Base-by-base conservation (phyloP, 805 yeast genomes). In the Ogataea dorogensis region DNA sequence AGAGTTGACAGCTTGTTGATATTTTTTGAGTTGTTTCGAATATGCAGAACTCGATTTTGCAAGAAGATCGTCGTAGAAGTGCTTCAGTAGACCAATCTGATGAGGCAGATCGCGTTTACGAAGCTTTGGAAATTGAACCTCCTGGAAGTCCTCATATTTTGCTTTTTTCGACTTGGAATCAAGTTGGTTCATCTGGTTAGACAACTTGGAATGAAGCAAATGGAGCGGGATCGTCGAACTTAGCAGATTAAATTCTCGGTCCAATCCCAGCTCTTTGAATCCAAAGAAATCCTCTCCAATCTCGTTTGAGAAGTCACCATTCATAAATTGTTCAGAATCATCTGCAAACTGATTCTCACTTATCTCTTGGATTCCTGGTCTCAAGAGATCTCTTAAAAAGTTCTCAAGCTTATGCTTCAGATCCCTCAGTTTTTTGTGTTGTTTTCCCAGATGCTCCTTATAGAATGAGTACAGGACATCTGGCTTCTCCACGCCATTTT, bases 231-330 rank as follows among this genome's bases (percentile, higher is more conserved):
- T 87, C 0, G 95, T 77, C 3, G 89, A 74, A 18, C 89, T 82
- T 32, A 88, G 63, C 56, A 91, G 67, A 8, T 91, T 89, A 58
- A 87, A 83, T 59, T 93, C 99, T 51, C 82, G 86, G 53, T 91
- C 98, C 35, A 93, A 65, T 0, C 98, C 98, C 31, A 93, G 68
- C 47, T 91, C 98, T 55, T 76, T 84, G 68, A 93, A 94, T 0
- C 99, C 99, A 65, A 94, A 94, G 71, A 89, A 93, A 63, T 93
- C 99, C 51, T 91, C 98, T 5, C 98, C 98, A 24, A 93, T 65
- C 43, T 89, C 96, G 50, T 77, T 82, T 1, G 96, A 83, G 58
- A 93, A 93, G 53, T 89, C 97, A 40, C 99, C 99, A 19, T 93
- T 84, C 47, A 91, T 63, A 56, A 89, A 93, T 59, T 91, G 96